These are phyloP conservation scores for Bipolaris sorokiniana DNA, from an alignment of 2,329 filamentous ascomycete species.

Conservation along the genomic window DNA sequence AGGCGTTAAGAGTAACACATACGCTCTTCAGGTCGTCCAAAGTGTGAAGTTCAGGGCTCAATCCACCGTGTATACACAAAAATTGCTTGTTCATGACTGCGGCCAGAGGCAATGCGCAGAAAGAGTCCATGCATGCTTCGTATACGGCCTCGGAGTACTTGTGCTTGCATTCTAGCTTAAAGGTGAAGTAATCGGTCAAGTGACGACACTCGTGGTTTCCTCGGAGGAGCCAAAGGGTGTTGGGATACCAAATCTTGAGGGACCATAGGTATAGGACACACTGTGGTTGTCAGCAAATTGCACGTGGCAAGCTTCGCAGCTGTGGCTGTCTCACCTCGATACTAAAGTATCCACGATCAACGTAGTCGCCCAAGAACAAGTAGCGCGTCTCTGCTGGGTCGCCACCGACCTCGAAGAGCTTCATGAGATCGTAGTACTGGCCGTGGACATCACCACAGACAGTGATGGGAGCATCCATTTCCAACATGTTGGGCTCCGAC, in stretches of 20 bases:
- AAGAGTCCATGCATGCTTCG: slow-evolving; percentile 97
- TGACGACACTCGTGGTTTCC: slow-evolving; percentile 99
- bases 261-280: slow-evolving; percentile 98
- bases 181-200: slow-evolving; percentile 99
- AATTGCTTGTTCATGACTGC: slow-evolving; percentile 99
- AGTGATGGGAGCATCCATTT: slow-evolving; percentile 99
- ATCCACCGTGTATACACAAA: slow-evolving; percentile 93
- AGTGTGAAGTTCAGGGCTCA: slow-evolving; percentile 95
- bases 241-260: slow-evolving; percentile 98
- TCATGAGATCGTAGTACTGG: slow-evolving; percentile 99
- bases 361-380: slow-evolving; percentile 96
- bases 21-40: slow-evolving; percentile 91
- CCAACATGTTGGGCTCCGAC: slow-evolving; percentile 90
- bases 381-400: slow-evolving; percentile 96
- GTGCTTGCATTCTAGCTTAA: slow-evolving; percentile 99
- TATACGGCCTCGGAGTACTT: slow-evolving; percentile 98
- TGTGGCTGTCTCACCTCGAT: slow-evolving; percentile 70
- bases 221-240: slow-evolving; percentile 93
- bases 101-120: slow-evolving; percentile 90
- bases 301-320: neutral
- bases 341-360: slow-evolving; percentile 97
- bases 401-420: slow-evolving; percentile 97
- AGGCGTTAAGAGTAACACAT: slow-evolving; percentile 42
- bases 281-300: slow-evolving; percentile 52
- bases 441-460: slow-evolving; percentile 98